Evolutionary conservation across 2,329 filamentous ascomycete genomes (phyloP).

Genomic region (Cyphellophora europaea): DNA sequence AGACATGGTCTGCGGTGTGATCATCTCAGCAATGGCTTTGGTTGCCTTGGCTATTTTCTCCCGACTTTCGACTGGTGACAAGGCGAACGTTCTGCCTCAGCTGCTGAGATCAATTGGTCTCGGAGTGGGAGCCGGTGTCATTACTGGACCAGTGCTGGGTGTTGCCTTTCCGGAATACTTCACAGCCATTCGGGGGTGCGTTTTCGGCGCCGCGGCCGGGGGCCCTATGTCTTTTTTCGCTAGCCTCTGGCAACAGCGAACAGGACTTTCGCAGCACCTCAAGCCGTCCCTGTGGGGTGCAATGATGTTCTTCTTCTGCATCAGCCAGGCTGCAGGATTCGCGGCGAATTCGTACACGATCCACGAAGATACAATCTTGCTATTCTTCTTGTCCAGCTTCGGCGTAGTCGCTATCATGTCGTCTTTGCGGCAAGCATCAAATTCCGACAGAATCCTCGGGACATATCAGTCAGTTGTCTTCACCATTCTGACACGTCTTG

Average conservation of each 20-base stretch:
- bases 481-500: constrained; percentile 64
- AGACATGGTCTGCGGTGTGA: constrained; percentile 74
- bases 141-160: constrained; percentile 18
- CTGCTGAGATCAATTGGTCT: constrained; percentile 43
- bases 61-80: constrained; percentile 43
- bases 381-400: constrained; percentile 87
- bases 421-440: constrained; percentile 62
- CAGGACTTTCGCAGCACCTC: constrained; percentile 26
- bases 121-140: constrained; percentile 37
- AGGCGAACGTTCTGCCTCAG: constrained; percentile 42
- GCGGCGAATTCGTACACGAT: constrained; percentile 98
- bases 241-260: background rate
- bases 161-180: constrained; percentile 9
- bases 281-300: constrained; percentile 81
- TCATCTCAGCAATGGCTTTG: constrained; percentile 59
- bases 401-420: constrained; percentile 65
- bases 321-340: constrained; percentile 87
- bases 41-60: constrained; percentile 65
- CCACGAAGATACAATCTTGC: constrained; percentile 91
- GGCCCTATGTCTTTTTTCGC: constrained; percentile 32
- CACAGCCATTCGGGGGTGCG: constrained; percentile 17
- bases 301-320: constrained; percentile 68
- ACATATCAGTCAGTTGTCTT: constrained; percentile 81
- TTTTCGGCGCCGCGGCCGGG: constrained; percentile 32
- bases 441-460: constrained; percentile 62